Percentiles rank a stretch among this genome's conserved stretches.
phyloP scores from a whole-genome alignment of 169 alveolate genomes.

The Theileria annulata region DNA sequence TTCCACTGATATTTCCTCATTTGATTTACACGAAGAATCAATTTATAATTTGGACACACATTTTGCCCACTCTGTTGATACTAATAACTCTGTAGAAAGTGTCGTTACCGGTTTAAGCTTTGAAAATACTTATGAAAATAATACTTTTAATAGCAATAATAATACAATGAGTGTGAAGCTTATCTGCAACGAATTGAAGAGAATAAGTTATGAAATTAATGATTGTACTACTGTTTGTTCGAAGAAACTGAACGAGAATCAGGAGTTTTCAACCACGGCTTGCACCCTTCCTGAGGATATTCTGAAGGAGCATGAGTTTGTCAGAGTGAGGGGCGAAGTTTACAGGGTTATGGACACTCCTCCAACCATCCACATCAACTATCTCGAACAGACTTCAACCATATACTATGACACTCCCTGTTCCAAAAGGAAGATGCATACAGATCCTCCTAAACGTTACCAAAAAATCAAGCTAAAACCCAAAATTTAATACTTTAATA shows the following conservation, averaged over 20 bases:
- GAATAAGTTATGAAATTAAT: background rate
- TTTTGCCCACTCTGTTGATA: background rate
- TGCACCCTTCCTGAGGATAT: conserved; percentile 52
- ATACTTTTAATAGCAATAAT: background rate
- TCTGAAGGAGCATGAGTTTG: conserved; percentile 36
- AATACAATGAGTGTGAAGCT: conserved; percentile 1
- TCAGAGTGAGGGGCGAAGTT: conserved; percentile 22
- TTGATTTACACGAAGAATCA: background rate
- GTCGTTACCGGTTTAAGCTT: background rate
- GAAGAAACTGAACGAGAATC: background rate
- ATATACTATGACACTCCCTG: conserved; percentile 35
- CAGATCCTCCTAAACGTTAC: conserved; percentile 63
- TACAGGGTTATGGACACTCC: conserved; percentile 50
- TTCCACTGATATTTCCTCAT: background rate
- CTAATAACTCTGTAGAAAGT: background rate
- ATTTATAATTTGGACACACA: background rate
- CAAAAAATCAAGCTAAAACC: conserved; percentile 31
- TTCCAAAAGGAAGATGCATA: conserved; percentile 46
- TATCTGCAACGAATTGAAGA: background rate
- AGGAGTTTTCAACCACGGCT: background rate
- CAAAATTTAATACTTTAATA: background rate
- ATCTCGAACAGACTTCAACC: conserved; percentile 62
- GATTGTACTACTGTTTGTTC: background rate
- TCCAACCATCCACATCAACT: conserved; percentile 39
- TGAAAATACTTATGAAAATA: background rate